Conservation (phyloP, 78 protist genomes). For the Dictyostelium brefeldianum region DNA sequence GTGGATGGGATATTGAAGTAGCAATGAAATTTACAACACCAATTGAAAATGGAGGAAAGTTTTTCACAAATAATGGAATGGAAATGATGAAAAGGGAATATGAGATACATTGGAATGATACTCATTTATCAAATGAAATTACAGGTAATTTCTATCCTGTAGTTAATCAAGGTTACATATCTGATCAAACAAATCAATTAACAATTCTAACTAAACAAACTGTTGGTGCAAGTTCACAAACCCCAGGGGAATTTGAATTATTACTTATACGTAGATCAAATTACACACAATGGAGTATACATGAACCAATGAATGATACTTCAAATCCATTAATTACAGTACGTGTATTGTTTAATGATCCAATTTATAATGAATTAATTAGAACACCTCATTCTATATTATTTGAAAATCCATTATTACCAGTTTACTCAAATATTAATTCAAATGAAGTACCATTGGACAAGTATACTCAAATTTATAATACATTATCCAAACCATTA, state of each 20-base stretch:
- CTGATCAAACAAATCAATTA: constrained; percentile 27
- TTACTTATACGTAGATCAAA: constrained; percentile 44
- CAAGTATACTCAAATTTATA: background rate
- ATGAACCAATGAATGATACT: constrained; percentile 61
- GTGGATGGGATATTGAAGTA: constrained; percentile 56
- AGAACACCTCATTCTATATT: constrained; percentile 61
- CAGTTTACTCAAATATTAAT: background rate
- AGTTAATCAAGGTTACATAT: constrained; percentile 15
- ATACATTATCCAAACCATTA: constrained; percentile 27
- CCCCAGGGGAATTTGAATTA: constrained; percentile 26
- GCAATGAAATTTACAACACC: constrained; percentile 40
- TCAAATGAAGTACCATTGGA: background rate
- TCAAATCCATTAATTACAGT: constrained; percentile 19
- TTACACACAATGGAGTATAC: constrained; percentile 51
- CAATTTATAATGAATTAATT: background rate
- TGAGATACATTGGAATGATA: constrained; percentile 32
- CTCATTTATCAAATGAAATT: constrained; percentile 22
- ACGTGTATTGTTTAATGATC: constrained; percentile 24
- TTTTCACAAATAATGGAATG: constrained; percentile 65
- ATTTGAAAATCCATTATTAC: constrained; percentile 50
- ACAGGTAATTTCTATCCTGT: constrained; percentile 61
- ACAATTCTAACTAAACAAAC: constrained; percentile 15
- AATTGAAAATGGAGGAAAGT: background rate
- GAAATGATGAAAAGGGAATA: constrained; percentile 47
- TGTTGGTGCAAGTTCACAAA: constrained; percentile 46